These are phyloP conservation scores for Arthrobotrys conoides DNA, from an alignment of 2,329 filamentous ascomycete genomes.

Conservation along the genomic window DNA sequence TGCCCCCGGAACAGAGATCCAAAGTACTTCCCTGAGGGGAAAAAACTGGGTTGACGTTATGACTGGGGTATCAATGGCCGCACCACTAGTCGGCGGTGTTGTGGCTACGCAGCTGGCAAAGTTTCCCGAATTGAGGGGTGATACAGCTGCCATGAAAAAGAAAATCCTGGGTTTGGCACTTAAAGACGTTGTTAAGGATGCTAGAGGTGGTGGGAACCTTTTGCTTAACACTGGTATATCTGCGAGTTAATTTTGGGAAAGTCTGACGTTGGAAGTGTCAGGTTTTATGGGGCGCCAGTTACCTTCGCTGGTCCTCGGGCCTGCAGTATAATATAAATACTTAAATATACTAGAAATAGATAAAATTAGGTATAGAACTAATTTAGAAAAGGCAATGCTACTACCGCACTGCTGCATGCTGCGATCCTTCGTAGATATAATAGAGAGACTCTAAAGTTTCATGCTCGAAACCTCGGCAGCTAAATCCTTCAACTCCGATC, in stretches of 20 bases:
- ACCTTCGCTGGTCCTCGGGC: too few relatives aligned
- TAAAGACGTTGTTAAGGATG: conserved; percentile 52
- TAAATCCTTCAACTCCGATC: background rate
- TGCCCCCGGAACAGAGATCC: conserved; percentile 25
- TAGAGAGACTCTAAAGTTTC: background rate
- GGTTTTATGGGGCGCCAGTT: too few relatives aligned
- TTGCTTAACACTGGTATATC: conserved; percentile 28
- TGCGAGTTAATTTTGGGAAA: background rate
- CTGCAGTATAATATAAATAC: too few relatives aligned
- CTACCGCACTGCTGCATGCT: too few relatives aligned
- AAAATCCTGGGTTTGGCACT: conserved; percentile 51
- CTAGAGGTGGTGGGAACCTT: conserved; percentile 46
- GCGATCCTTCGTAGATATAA: background rate
- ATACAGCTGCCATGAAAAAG: conserved; percentile 62
- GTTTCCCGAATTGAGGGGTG: conserved; percentile 47
- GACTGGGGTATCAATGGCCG: conserved; percentile 1
- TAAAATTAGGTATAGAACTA: too few relatives aligned
- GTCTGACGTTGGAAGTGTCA: background rate
- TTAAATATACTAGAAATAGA: too few relatives aligned
- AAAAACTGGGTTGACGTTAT: background rate
- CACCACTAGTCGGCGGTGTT: conserved; percentile 34
- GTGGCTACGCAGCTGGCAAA: conserved; percentile 36
- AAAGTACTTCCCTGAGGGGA: background rate
- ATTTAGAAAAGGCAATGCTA: too few relatives aligned
- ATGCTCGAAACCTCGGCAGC: background rate